A percentile compares a stretch with the other conserved stretches of the same genome.
Conservation (phyloP, 2,329 filamentous ascomycete genomes). For the Verticillium klebahnii region DNA sequence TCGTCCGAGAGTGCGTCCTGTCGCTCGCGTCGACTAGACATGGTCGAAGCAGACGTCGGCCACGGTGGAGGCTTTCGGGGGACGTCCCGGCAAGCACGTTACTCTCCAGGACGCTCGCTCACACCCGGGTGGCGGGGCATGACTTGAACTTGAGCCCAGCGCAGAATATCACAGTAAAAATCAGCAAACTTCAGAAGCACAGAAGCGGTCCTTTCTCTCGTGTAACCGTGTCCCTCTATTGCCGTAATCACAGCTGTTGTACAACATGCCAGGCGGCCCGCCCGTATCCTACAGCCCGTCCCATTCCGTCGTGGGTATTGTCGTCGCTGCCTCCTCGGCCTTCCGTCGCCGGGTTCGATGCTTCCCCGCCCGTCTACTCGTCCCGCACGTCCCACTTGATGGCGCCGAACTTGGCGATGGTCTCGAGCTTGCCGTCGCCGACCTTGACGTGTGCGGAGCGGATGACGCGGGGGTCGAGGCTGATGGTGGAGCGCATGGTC, state of each 20-base stretch:
- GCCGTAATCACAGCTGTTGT: neutral
- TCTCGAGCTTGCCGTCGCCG: conserved; percentile 57
- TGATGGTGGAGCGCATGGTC: conserved; percentile 68
- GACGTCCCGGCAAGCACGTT: too few species aligned
- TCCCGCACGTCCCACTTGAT: conserved; percentile 38
- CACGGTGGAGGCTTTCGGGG: too few species aligned
- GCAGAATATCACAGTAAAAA: conserved; percentile 12
- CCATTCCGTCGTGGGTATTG: neutral
- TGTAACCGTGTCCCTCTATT: conserved; percentile 2
- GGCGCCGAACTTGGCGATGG: conserved; percentile 42
- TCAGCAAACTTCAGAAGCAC: conserved; percentile 6
- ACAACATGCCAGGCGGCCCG: neutral
- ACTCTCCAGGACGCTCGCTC: neutral
- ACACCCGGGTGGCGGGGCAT: neutral
- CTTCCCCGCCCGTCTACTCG: neutral
- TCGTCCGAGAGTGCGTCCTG: too few species aligned
- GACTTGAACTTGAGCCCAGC: neutral
- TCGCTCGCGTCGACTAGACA: too few species aligned
- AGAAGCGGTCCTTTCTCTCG: conserved; percentile 4
- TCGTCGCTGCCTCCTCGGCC: neutral
- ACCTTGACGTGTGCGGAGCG: conserved; percentile 83
- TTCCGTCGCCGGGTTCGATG: neutral
- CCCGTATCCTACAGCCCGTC: neutral
- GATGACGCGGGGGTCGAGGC: conserved; percentile 86
- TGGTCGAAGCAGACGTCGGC: too few species aligned